Percentiles rank a stretch among this genome's conserved stretches.
These are phyloP conservation scores for Eremothecium sinecaudum DNA, from an alignment of 1,139 yeast species.

Conservation along the genomic window DNA sequence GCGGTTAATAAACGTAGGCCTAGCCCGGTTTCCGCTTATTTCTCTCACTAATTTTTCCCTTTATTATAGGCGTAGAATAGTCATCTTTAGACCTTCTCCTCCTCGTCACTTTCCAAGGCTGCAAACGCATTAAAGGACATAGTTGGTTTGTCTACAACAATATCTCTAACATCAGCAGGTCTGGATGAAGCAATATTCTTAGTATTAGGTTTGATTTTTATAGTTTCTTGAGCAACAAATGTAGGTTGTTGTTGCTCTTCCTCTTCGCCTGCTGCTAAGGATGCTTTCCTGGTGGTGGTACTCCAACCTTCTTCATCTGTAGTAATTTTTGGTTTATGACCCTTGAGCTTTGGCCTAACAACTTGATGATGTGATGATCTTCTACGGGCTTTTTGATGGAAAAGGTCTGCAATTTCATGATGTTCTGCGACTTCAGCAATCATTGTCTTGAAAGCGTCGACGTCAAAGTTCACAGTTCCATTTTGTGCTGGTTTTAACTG, in stretches of 20 bases:
- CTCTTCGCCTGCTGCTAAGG: constrained; percentile 40
- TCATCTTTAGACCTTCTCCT: constrained; percentile 19
- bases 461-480: constrained; percentile 52
- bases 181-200: constrained; percentile 66
- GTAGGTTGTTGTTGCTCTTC: constrained; percentile 38
- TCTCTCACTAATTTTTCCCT: too few relatives aligned
- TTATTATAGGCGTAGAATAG: too few relatives aligned
- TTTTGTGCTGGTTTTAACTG: constrained; percentile 48
- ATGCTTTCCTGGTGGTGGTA: constrained; percentile 44
- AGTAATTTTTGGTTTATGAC: constrained; percentile 44
- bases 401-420: constrained; percentile 34
- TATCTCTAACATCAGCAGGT: constrained; percentile 64
- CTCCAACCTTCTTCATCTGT: constrained; percentile 79
- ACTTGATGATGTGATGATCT: constrained; percentile 48
- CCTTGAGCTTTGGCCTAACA: constrained; percentile 46
- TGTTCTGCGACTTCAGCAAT: constrained; percentile 52
- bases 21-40: too few relatives aligned
- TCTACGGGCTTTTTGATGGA: constrained; percentile 40
- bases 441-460: constrained; percentile 54
- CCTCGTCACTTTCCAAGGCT: constrained; percentile 56
- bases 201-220: constrained; percentile 58
- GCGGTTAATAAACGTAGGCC: too few relatives aligned
- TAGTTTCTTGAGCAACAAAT: constrained; percentile 28
- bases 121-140: constrained; percentile 68
- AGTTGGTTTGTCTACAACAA: constrained; percentile 56